Evolutionary conservation across 495 filamentous ascomycete species (phyloP), one percentile per base, ranked within the genome.

Genomic region (Aspergillus olivimuriae): DNA sequence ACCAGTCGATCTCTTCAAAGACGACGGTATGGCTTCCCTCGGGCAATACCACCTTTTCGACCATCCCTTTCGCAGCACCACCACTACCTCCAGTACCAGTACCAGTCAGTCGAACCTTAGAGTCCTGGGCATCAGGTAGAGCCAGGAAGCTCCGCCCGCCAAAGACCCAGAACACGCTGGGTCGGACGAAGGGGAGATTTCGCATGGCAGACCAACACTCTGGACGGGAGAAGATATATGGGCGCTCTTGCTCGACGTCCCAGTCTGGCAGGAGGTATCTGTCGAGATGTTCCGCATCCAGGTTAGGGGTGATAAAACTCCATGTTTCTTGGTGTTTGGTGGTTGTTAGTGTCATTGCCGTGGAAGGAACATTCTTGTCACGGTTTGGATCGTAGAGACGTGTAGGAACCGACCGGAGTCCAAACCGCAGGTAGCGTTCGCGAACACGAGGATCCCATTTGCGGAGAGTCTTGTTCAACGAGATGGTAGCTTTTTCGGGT

Each of bases 161-260:
- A 61, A 84, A 84, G 20, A 89, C 58, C 63, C 79, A 92, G 21
- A 87, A 58, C 5, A 81, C 77, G 9, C 73, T 76, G 1, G 85
- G 83, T 2, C 77, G 71, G 15, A 91, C 50, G 46, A 68, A 51
- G 0, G 75, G 73, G 2, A 91, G 67, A 39, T 73, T 60, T 12
- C 61, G 43, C 26, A 78, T 72, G 9, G 77, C 75, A n/a, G 54
- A 39, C 17, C 56, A 55, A 10, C 75, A 51, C 43, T 63, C 59
- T 3, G 60, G 57, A 16, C 57, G 52, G 14, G 42, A 35, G 18
- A 49, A 47, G 1, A 46, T 6, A 9, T 39, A 43, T 1, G 44
- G 51, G 11, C 45, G 44, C 12, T 54, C 50, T 0, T 44, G 81
- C 77, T 35, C 44, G 15, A 10, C 33, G 48, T 48, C 51, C 62